Percentiles rank a stretch among this genome's conserved stretches.
phyloP scores from a whole-genome alignment of 768 basidiomycete genomes.

The Boletus fagicola region DNA sequence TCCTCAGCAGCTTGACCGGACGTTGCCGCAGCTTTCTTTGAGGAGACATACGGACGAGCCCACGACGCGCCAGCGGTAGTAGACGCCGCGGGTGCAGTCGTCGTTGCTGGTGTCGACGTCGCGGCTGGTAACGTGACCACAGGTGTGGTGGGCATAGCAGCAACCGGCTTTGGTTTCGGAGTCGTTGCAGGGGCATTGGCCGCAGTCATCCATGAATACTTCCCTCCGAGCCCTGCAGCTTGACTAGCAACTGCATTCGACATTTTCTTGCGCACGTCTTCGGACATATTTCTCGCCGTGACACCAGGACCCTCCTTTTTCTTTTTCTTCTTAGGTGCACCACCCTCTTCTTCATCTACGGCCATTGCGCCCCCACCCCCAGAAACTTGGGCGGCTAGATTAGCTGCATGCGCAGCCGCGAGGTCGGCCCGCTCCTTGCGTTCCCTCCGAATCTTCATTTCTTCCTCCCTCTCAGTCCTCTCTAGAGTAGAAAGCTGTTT shows the following conservation, averaged over 20 bases:
- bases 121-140: slow-evolving; percentile 25
- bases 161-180: slow-evolving; percentile 37
- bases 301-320: slow-evolving; percentile 84
- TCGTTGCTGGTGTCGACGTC: slow-evolving; percentile 31
- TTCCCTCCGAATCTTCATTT: slow-evolving; percentile 69
- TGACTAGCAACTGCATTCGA: slow-evolving; percentile 87
- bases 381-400: slow-evolving; percentile 55
- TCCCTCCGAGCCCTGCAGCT: slow-evolving; percentile 79
- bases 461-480: slow-evolving; percentile 80
- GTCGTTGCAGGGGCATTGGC: slow-evolving; percentile 46
- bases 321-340: slow-evolving; percentile 72
- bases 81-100: slow-evolving; percentile 33
- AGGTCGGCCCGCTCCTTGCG: slow-evolving; percentile 75
- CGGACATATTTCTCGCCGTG: slow-evolving; percentile 85
- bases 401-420: slow-evolving; percentile 67
- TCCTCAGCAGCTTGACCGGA: slow-evolving; percentile 47
- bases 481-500: slow-evolving; percentile 78
- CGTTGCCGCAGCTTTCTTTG: slow-evolving; percentile 41
- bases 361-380: slow-evolving; percentile 31
- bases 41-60: slow-evolving; percentile 63
- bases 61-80: slow-evolving; percentile 38
- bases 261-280: slow-evolving; percentile 90
- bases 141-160: slow-evolving; percentile 35
- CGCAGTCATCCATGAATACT: slow-evolving; percentile 88
- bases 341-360: slow-evolving; percentile 49